Conservation (phyloP, 164 flowering plant genomes). For the Aristolochia californica region DNA sequence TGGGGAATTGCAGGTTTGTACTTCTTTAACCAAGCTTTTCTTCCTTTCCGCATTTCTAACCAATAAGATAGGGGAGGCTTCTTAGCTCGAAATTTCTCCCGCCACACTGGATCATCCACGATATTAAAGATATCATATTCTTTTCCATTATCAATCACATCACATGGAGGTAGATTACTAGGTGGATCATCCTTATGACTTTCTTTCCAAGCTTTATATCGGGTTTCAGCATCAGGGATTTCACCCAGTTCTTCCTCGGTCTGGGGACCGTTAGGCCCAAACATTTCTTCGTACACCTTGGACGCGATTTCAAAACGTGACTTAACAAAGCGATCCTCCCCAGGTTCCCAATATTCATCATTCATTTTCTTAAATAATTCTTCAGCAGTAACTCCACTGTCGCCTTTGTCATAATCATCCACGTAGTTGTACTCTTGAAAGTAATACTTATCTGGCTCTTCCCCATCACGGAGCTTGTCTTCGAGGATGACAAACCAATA, state of each 20-base stretch:
- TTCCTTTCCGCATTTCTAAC: slow-evolving; percentile 90
- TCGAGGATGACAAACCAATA: slow-evolving; percentile 87
- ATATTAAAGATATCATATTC: slow-evolving; percentile 55
- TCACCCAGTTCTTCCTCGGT: slow-evolving; percentile 75
- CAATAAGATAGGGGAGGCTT: slow-evolving; percentile 81
- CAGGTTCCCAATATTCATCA: slow-evolving; percentile 97
- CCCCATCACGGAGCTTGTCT: slow-evolving; percentile 81
- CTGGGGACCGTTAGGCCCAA: slow-evolving; percentile 97
- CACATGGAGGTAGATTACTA: slow-evolving; percentile 49
- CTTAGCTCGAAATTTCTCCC: slow-evolving; percentile 52
- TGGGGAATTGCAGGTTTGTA: slow-evolving; percentile 77
- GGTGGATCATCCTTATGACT: slow-evolving; percentile 80
- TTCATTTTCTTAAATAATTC: slow-evolving; percentile 58
- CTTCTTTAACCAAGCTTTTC: slow-evolving; percentile 90
- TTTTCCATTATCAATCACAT: slow-evolving; percentile 79
- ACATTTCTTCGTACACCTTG: slow-evolving; percentile 79
- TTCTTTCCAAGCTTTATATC: slow-evolving; percentile 81
- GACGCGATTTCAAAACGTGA: slow-evolving; percentile 58
- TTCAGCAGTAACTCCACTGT: slow-evolving; percentile 65
- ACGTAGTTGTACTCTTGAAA: slow-evolving; percentile 90
- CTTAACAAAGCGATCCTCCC: slow-evolving; percentile 65
- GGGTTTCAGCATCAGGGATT: slow-evolving; percentile 76
- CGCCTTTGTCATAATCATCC: slow-evolving; percentile 94
- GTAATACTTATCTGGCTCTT: slow-evolving; percentile 62
- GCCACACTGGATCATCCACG: slow-evolving; percentile 50